These are phyloP conservation scores for Vigna radiata DNA, from an alignment of 306 rosid species.

Conservation along the genomic window DNA sequence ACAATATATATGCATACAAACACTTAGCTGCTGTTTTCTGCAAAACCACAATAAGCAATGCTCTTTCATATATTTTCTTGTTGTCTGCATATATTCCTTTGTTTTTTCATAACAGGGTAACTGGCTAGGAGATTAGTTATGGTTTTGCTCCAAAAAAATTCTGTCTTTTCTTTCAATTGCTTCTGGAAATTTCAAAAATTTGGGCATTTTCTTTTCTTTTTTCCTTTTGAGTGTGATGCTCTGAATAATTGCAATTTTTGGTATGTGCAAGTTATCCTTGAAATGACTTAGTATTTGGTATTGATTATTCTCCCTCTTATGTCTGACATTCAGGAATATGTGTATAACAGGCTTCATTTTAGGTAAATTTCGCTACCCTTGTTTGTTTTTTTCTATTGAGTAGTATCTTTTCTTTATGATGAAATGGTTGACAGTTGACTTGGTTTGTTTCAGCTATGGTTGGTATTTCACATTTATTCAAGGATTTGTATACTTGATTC, in stretches of 20 bases:
- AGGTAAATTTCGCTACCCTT: constrained; percentile 56
- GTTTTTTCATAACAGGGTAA: background rate
- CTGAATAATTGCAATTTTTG: background rate
- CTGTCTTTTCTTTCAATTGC: background rate
- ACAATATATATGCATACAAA: background rate
- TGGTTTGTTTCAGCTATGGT: constrained; percentile 73
- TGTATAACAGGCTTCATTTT: constrained; percentile 92
- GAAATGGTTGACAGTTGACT: constrained; percentile 4
- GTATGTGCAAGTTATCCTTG: background rate
- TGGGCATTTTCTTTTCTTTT: background rate
- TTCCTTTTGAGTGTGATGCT: constrained; percentile 25
- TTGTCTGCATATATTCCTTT: background rate
- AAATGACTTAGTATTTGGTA: background rate
- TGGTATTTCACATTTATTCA: constrained; percentile 99
- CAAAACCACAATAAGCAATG: background rate
- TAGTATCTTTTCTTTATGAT: background rate
- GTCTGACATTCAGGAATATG: constrained; percentile 74
- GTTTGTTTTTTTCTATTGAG: constrained; percentile 11
- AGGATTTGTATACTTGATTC: constrained; percentile 87
- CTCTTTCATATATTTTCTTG: background rate
- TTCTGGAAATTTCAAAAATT: constrained; percentile 27
- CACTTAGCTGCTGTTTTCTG: background rate
- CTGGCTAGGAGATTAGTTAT: background rate
- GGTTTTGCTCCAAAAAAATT: background rate
- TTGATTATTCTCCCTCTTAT: background rate